Conservation (phyloP, 495 filamentous ascomycete genomes). For the Hyaloscypha finlandica region DNA sequence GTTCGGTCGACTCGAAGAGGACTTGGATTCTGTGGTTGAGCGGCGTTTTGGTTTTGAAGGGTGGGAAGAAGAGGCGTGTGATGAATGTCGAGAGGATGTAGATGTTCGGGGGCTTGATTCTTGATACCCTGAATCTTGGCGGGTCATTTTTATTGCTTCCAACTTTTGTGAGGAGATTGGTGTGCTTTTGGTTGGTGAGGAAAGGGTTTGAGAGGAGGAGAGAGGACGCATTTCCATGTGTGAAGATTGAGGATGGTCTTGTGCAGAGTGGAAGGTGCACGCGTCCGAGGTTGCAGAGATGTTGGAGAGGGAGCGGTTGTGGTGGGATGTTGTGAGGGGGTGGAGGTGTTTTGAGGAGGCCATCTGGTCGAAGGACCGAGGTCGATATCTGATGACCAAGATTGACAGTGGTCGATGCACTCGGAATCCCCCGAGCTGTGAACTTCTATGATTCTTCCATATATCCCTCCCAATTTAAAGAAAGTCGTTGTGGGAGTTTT, state of each 20-base stretch:
- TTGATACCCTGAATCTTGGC: conserved; percentile 30
- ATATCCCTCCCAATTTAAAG: not conserved
- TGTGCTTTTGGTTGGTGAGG: conserved; percentile 1
- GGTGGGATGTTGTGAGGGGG: conserved; percentile 21
- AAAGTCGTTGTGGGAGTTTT: not conserved
- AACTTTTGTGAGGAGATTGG: conserved; percentile 12
- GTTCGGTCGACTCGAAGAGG: conserved; percentile 17
- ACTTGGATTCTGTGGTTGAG: conserved; percentile 7
- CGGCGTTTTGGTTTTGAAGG: conserved; percentile 16
- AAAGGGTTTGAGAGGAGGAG: not conserved
- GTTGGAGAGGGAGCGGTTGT: conserved; percentile 24
- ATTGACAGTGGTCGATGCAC: not conserved
- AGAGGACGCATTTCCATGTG: conserved; percentile 23
- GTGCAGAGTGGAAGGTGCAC: conserved; percentile 31
- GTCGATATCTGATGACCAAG: no score
- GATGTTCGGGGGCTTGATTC: not conserved
- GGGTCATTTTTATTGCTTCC: conserved; percentile 19
- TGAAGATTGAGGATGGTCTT: conserved; percentile 16
- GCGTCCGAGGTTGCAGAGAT: conserved; percentile 26
- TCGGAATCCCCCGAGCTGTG: not conserved
- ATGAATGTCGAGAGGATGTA: conserved; percentile 13
- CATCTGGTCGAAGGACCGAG: not conserved
- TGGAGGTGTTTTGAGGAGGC: conserved; percentile 10
- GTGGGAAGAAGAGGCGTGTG: conserved; percentile 1
- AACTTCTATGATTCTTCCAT: not conserved